phyloP scores from a whole-genome alignment of 495 filamentous ascomycete species.

The Coniosporium apollinis region DNA sequence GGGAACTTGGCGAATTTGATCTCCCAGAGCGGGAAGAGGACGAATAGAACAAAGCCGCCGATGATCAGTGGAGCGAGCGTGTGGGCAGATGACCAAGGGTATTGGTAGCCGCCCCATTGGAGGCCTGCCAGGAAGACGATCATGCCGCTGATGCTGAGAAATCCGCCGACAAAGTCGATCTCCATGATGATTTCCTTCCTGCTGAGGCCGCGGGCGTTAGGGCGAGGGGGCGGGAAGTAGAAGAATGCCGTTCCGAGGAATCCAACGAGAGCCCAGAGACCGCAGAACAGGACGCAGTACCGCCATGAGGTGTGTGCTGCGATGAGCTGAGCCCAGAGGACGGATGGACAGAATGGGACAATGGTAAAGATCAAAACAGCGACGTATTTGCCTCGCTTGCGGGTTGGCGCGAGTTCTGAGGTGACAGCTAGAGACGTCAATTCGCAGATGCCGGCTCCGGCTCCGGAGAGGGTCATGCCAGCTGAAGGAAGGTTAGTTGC shows the following conservation, averaged over 20 bases:
- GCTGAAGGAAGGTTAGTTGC: conserved; percentile 16
- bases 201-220: conserved; percentile 34
- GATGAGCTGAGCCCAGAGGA: conserved; percentile 55
- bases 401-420: conserved; percentile 51
- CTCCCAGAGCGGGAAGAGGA: conserved; percentile 45
- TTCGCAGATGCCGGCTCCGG: conserved; percentile 48
- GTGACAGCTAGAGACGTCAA: conserved; percentile 49
- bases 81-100: conserved; percentile 40
- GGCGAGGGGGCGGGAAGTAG: conserved; percentile 49
- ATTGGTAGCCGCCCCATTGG: conserved; percentile 54
- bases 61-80: conserved; percentile 39
- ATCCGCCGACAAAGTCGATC: conserved; percentile 50
- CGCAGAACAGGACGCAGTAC: conserved; percentile 45
- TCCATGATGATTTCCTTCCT: conserved; percentile 34
- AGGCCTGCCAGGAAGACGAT: conserved; percentile 46
- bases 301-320: conserved; percentile 42
- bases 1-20: conserved; percentile 41
- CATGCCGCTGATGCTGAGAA: conserved; percentile 47
- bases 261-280: conserved; percentile 43
- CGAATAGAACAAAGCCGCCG: conserved; percentile 34
- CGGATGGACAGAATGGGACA: conserved; percentile 49
- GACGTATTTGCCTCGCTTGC: conserved; percentile 53
- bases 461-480: conserved; percentile 45
- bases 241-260: conserved; percentile 44
- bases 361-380: conserved; percentile 52